Percentiles rank a stretch among this genome's conserved stretches.
These are phyloP conservation scores for Fraxinus sp. DNA, from an alignment of 305 asterid species.

Conservation along the genomic window DNA sequence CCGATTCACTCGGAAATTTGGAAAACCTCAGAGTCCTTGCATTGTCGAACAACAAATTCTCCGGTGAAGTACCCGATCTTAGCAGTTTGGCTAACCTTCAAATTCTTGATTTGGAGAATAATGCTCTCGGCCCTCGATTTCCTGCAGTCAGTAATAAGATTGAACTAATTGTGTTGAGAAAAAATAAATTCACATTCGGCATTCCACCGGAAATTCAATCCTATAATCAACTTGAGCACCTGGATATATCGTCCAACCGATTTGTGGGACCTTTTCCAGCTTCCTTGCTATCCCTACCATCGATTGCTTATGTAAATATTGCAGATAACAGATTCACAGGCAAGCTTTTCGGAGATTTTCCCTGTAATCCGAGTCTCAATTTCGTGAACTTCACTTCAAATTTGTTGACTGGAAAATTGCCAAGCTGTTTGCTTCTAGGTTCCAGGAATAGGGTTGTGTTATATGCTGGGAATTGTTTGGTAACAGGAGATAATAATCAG, in stretches of 20 bases:
- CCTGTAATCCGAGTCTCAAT: slow-evolving; percentile 51
- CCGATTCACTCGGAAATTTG: slow-evolving; percentile 52
- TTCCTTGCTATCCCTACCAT: slow-evolving; percentile 64
- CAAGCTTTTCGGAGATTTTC: slow-evolving; percentile 54
- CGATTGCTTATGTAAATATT: slow-evolving; percentile 52
- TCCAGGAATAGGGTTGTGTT: slow-evolving; percentile 34
- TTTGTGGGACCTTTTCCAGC: slow-evolving; percentile 79
- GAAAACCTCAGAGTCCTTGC: slow-evolving; percentile 61
- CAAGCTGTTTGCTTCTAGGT: slow-evolving; percentile 49
- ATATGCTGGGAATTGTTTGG: slow-evolving; percentile 65
- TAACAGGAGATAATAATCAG: slow-evolving; percentile 46
- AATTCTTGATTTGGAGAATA: slow-evolving; percentile 61
- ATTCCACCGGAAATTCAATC: slow-evolving; percentile 62
- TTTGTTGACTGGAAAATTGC: slow-evolving; percentile 73
- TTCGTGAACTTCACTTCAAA: slow-evolving; percentile 70
- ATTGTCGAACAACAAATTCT: slow-evolving; percentile 64
- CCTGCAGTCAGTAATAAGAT: slow-evolving; percentile 56
- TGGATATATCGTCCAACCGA: slow-evolving; percentile 71
- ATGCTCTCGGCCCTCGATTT: slow-evolving; percentile 66
- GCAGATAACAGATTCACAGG: slow-evolving; percentile 78
- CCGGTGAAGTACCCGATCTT: slow-evolving; percentile 78
- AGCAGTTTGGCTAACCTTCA: slow-evolving; percentile 64
- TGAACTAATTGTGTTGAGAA: slow-evolving; percentile 48
- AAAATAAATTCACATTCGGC: slow-evolving; percentile 59
- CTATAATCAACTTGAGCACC: slow-evolving; percentile 49